Evolutionary conservation across 768 basidiomycete species (phyloP).

Genomic region (Chiua virens): DNA sequence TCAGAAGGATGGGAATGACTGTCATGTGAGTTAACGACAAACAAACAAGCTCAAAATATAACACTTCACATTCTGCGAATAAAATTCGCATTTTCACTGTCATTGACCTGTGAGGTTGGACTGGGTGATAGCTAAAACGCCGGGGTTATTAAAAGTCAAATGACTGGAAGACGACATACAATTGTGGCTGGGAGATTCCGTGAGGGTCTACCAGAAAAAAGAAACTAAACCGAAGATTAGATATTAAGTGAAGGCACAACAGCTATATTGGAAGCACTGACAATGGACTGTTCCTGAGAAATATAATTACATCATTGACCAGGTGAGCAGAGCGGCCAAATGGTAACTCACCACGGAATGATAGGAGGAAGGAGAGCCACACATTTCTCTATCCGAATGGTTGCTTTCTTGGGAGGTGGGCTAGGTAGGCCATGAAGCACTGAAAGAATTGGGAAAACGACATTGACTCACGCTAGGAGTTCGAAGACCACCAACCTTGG

Average conservation of each 20-base stretch:
- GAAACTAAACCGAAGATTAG: background rate
- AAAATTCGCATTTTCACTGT: slow-evolving; percentile 3
- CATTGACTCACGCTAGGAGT: slow-evolving; percentile 6
- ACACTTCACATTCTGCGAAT: slow-evolving; percentile 12
- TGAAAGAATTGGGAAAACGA: background rate
- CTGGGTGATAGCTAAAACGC: slow-evolving; percentile 5
- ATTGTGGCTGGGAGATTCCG: too few relatives aligned
- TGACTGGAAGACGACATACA: background rate
- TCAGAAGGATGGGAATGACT: slow-evolving; percentile 14
- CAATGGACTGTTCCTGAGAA: slow-evolving; percentile 1
- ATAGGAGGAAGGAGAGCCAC: background rate
- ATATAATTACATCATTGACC: background rate
- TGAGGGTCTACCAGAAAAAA: background rate
- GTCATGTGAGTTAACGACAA: background rate
- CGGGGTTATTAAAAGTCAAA: background rate
- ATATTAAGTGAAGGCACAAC: background rate
- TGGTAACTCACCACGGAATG: background rate
- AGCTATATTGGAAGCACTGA: slow-evolving; percentile 1
- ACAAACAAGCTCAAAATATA: background rate
- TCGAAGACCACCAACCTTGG: slow-evolving; percentile 1
- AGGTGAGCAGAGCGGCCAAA: background rate
- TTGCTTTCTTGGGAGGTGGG: background rate
- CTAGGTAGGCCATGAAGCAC: background rate
- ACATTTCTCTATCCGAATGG: background rate
- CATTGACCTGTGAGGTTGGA: too few relatives aligned